These are phyloP conservation scores for Bondarzewia mesenterica DNA, from an alignment of 1,284 basidiomycete genomes.

Conservation along the genomic window DNA sequence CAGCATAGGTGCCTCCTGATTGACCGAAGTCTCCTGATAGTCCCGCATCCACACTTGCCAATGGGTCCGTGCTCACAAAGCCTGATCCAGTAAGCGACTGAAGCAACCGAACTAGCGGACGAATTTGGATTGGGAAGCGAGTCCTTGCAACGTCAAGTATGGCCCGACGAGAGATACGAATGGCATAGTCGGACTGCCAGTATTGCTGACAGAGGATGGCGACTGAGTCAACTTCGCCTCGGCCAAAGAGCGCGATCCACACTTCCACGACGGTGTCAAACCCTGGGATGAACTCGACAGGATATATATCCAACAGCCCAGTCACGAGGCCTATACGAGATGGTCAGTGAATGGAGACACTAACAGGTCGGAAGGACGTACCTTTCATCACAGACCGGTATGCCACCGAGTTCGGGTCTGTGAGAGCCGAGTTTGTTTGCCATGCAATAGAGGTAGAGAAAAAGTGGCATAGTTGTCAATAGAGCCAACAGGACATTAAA, in stretches of 20 bases:
- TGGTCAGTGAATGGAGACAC: constrained; percentile 6
- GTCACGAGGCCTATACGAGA: constrained; percentile 53
- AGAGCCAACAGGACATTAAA: constrained; percentile 48
- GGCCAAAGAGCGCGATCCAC: constrained; percentile 76
- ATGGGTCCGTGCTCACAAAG: constrained; percentile 59
- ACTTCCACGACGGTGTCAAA: constrained; percentile 67
- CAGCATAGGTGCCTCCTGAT: constrained; percentile 23
- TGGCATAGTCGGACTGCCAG: constrained; percentile 64
- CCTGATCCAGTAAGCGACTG: constrained; percentile 68
- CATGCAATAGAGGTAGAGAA: constrained; percentile 66
- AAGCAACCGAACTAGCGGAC: constrained; percentile 65
- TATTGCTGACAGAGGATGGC: constrained; percentile 69
- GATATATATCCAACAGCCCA: constrained; percentile 63
- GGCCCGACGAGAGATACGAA: constrained; percentile 55
- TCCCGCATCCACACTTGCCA: constrained; percentile 44
- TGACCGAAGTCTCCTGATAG: constrained; percentile 23
- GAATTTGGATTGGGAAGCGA: constrained; percentile 74
- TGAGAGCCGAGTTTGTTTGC: constrained; percentile 57
- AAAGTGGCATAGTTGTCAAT: constrained; percentile 61
- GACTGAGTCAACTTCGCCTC: constrained; percentile 65
- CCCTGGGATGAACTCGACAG: constrained; percentile 65
- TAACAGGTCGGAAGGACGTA: constrained; percentile 19
- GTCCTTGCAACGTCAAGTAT: constrained; percentile 74
- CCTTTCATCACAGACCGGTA: constrained; percentile 83
- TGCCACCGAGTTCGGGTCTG: constrained; percentile 75